A percentile compares a stretch with the other conserved stretches of the same genome.
Conservation (phyloP, 345 rosid species). For the Ricinus communis region DNA sequence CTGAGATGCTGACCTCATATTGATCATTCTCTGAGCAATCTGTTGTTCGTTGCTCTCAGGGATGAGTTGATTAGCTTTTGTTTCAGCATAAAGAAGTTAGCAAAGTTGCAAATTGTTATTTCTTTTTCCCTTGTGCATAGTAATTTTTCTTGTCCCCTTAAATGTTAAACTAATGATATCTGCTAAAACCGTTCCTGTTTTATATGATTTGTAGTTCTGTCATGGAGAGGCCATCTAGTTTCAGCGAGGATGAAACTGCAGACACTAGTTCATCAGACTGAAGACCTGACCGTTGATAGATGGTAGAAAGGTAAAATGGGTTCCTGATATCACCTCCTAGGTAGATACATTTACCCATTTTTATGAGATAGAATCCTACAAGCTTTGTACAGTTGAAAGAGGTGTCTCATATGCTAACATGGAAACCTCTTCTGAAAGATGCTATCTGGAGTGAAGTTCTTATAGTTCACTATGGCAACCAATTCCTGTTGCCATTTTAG, state of each 20-base stretch:
- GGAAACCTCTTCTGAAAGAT: slow-evolving; percentile 20
- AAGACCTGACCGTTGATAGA: slow-evolving; percentile 5
- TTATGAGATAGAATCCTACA: background rate
- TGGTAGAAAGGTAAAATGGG: slow-evolving; percentile 11
- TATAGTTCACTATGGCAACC: slow-evolving; percentile 15
- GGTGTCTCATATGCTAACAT: background rate
- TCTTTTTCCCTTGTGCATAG: background rate
- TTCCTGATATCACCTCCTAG: background rate
- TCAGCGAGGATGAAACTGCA: slow-evolving; percentile 70
- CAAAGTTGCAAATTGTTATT: no score
- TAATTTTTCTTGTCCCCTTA: background rate
- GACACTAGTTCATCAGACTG: slow-evolving; percentile 61
- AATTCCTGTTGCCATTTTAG: background rate
- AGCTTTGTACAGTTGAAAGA: slow-evolving; percentile 22
- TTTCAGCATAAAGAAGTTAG: background rate
- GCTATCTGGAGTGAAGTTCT: slow-evolving; percentile 1
- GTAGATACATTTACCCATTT: background rate
- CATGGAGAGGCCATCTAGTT: slow-evolving; percentile 51
- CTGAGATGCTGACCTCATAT: background rate
- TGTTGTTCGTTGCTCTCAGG: background rate
- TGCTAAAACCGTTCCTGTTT: slow-evolving; percentile 8
- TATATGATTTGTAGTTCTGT: slow-evolving; percentile 42
- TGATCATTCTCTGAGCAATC: background rate
- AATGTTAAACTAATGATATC: background rate
- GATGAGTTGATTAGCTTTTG: background rate